Percentiles rank a stretch among this genome's conserved stretches.
These are phyloP conservation scores for Fusarium circinatum DNA, from an alignment of 2,329 filamentous ascomycete genomes.

Conservation along the genomic window DNA sequence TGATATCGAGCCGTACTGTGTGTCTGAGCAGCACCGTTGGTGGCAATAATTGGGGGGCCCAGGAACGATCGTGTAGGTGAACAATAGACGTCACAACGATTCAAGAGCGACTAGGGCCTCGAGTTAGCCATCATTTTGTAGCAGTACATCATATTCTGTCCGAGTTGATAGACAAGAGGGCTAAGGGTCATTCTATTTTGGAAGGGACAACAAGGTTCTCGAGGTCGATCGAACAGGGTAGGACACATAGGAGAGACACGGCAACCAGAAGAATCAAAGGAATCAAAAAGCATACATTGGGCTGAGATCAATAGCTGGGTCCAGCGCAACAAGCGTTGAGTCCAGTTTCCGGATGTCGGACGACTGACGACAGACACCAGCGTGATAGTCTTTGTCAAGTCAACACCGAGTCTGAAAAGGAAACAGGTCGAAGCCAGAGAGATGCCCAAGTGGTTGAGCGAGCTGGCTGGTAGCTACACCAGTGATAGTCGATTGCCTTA, in stretches of 20 bases:
- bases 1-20: constrained; percentile 1
- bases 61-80: not conserved
- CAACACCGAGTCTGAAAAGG: not conserved
- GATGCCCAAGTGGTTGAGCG: not conserved
- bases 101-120: not conserved
- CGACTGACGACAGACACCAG: constrained; percentile 12
- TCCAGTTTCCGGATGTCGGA: constrained; percentile 5
- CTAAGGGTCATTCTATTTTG: not conserved
- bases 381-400: constrained; percentile 10
- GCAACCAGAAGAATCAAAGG: not conserved
- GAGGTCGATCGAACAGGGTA: not conserved
- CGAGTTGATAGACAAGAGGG: not conserved
- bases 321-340: not conserved
- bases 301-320: not conserved
- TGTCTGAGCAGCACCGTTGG: not conserved
- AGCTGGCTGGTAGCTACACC: constrained; percentile 5
- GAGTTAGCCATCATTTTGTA: constrained; percentile 1
- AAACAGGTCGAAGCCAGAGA: not conserved
- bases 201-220: not conserved
- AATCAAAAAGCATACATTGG: constrained; percentile 20
- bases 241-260: not conserved
- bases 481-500: not conserved
- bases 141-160: not conserved
- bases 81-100: not conserved
- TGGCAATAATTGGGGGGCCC: not conserved